Evolutionary conservation across 306 rosid species (phyloP).

Genomic region (Lithocarpus polystachyus): DNA sequence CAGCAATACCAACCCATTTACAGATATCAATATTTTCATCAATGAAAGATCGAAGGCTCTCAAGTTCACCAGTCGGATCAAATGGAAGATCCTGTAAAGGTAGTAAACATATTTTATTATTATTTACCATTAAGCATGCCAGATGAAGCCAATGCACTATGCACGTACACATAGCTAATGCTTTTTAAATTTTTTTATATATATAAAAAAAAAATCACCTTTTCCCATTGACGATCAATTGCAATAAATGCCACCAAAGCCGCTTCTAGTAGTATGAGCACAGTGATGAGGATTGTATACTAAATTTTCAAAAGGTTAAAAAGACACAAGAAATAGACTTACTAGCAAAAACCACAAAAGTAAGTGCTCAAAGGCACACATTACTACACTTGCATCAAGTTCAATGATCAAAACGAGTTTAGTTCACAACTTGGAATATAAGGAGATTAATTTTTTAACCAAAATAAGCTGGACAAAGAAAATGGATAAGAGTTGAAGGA

Average conservation of each 20-base stretch:
- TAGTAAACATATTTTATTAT: conserved; percentile 12
- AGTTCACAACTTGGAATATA: conserved; percentile 7
- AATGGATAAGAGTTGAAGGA: conserved; percentile 38
- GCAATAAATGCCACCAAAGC: conserved; percentile 77
- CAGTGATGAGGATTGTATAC: conserved; percentile 60
- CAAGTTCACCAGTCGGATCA: conserved; percentile 84
- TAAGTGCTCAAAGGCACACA: neutral
- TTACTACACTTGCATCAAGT: neutral
- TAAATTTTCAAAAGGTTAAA: conserved; percentile 50
- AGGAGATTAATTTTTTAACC: conserved; percentile 15
- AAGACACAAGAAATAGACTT: neutral
- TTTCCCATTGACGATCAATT: conserved; percentile 75
- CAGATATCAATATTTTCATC: conserved; percentile 66
- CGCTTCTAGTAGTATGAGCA: conserved; percentile 60
- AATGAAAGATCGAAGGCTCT: conserved; percentile 58
- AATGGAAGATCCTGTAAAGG: conserved; percentile 72
- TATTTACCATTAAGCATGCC: conserved; percentile 8
- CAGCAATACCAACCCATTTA: conserved; percentile 72
- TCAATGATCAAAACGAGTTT: neutral
- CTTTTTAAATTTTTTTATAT: neutral
- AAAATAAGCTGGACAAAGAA: conserved; percentile 10
- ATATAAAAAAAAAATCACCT: conserved; percentile 35
- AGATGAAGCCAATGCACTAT: conserved; percentile 9
- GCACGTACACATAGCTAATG: conserved; percentile 2
- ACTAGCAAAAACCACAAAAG: neutral